Conservation (phyloP, 495 filamentous ascomycete genomes). For the Penicillium egyptiacum region DNA sequence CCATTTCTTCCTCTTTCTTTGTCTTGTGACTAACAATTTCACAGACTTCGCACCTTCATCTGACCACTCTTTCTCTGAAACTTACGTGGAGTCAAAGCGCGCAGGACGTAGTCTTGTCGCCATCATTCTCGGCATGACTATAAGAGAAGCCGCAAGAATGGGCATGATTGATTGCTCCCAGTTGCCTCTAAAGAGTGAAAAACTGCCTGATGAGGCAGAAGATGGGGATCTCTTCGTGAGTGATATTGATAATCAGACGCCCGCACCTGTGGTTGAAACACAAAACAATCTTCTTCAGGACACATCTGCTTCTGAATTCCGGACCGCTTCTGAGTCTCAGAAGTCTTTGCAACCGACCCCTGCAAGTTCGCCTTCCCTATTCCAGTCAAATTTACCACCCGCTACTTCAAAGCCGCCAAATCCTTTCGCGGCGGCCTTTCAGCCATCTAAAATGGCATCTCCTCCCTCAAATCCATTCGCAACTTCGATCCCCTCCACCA, state of each 20-base stretch:
- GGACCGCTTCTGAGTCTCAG: conserved; percentile 12
- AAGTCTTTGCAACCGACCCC: conserved; percentile 14
- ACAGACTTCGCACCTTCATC: conserved; percentile 45
- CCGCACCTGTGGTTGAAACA: conserved; percentile 16
- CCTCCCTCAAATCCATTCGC: conserved; percentile 24
- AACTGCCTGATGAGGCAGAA: conserved; percentile 14
- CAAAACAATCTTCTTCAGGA: conserved; percentile 1
- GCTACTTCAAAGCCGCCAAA: conserved; percentile 6
- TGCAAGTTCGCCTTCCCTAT: conserved; percentile 7
- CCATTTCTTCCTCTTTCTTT: neutral
- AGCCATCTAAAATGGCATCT: neutral
- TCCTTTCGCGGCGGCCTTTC: conserved; percentile 25
- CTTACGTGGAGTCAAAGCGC: conserved; percentile 53
- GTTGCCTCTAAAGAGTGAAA: conserved; percentile 22
- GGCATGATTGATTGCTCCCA: conserved; percentile 46
- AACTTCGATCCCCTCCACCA: neutral
- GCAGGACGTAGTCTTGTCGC: conserved; percentile 48
- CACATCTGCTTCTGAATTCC: conserved; percentile 3
- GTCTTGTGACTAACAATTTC: neutral
- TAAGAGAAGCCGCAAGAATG: conserved; percentile 46
- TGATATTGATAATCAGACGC: conserved; percentile 37
- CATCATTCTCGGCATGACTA: conserved; percentile 52
- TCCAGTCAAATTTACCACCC: conserved; percentile 12
- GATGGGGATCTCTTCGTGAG: conserved; percentile 48
- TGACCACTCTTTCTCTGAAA: conserved; percentile 52